Evolutionary conservation across 177 flowering plant species (phyloP).

Genomic region (Vitis hybrid): DNA sequence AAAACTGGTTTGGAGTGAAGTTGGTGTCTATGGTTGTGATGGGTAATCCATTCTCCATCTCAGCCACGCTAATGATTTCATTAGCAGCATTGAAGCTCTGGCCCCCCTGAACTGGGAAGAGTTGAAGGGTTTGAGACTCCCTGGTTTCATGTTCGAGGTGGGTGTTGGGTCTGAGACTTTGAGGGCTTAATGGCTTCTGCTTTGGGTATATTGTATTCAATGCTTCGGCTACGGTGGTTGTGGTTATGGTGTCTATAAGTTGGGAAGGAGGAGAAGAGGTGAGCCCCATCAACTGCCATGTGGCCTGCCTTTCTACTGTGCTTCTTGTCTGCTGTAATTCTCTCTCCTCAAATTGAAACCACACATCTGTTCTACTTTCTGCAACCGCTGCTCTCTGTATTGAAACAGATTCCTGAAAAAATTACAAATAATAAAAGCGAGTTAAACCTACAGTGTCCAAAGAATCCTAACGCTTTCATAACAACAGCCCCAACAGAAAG

Average conservation of each 20-base stretch:
- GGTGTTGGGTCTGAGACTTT: background rate
- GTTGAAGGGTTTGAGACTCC: slow-evolving; percentile 47
- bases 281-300: slow-evolving; percentile 40
- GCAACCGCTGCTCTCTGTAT: slow-evolving; percentile 28
- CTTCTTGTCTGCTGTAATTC: slow-evolving; percentile 27
- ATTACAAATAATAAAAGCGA: background rate
- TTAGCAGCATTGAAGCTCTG: slow-evolving; percentile 10
- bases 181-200: slow-evolving; percentile 1
- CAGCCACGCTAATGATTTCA: slow-evolving; percentile 1
- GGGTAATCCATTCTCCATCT: slow-evolving; percentile 16
- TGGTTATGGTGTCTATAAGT: slow-evolving; percentile 11
- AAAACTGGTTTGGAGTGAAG: slow-evolving; percentile 32
- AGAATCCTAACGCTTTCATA: slow-evolving; percentile 10
- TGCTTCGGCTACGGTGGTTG: slow-evolving; percentile 1
- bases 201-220: slow-evolving; percentile 6
- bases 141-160: slow-evolving; percentile 8
- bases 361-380: slow-evolving; percentile 29
- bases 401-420: slow-evolving; percentile 38
- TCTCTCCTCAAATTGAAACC: slow-evolving; percentile 37
- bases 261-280: slow-evolving; percentile 19
- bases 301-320: slow-evolving; percentile 24
- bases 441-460: background rate
- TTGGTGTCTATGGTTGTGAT: slow-evolving; percentile 11
- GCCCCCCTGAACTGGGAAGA: slow-evolving; percentile 42
- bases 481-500: slow-evolving; percentile 49